Evolutionary conservation across 257 asterid species (phyloP).

Genomic region (Solanum ahanhuiri): DNA sequence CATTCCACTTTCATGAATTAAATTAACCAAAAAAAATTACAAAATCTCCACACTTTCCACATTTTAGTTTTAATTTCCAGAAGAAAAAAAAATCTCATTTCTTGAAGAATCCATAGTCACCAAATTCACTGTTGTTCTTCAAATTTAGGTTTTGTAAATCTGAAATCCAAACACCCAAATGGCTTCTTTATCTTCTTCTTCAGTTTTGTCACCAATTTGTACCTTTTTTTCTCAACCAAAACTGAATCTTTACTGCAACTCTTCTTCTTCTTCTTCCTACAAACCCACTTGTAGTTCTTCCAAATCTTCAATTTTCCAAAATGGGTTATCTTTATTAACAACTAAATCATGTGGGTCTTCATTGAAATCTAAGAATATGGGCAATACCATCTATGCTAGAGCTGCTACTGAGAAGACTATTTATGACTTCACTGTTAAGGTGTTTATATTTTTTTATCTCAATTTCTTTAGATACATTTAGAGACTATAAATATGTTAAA

Average conservation of each 20-base stretch:
- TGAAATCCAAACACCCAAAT: background rate
- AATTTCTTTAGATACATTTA: background rate
- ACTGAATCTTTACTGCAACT: constrained; percentile 11
- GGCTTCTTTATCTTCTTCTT: constrained; percentile 44
- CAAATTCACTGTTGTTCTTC: background rate
- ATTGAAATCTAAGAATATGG: constrained; percentile 35
- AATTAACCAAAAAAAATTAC: background rate
- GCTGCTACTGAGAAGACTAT: constrained; percentile 78
- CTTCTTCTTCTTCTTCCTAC: constrained; percentile 6
- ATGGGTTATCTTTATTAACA: constrained; percentile 38
- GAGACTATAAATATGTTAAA: background rate
- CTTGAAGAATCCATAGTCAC: background rate
- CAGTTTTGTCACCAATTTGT: constrained; percentile 30
- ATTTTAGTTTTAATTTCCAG: too few relatives aligned
- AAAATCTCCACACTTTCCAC: background rate
- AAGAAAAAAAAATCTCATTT: background rate
- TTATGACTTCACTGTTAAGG: constrained; percentile 83
- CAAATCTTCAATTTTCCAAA: constrained; percentile 40
- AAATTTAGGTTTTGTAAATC: background rate
- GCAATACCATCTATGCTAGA: constrained; percentile 40
- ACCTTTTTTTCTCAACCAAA: constrained; percentile 20
- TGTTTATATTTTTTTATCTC: background rate
- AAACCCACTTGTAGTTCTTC: constrained; percentile 30
- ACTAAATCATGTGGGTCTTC: constrained; percentile 28
- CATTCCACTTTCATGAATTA: background rate